Conservation (phyloP, 2,329 filamentous ascomycete species). For the Aureobasidium uvarum region DNA sequence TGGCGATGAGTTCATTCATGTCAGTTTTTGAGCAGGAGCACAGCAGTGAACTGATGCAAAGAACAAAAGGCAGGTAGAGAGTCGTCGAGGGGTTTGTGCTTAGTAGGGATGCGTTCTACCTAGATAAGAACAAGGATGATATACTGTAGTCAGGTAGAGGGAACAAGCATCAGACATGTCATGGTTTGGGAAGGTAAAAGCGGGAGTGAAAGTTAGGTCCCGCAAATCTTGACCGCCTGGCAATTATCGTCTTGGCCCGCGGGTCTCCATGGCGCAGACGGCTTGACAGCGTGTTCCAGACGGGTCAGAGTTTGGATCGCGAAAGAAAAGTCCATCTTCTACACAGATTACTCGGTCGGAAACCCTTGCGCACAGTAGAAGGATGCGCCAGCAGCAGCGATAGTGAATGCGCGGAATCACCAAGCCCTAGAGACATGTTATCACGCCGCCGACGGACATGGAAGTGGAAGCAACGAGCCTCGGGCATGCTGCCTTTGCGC, state of each 20-base stretch:
- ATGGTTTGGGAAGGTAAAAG: neutral
- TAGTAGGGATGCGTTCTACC: neutral
- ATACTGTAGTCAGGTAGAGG: neutral
- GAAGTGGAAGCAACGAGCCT: constrained; percentile 27
- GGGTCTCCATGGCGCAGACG: constrained; percentile 6
- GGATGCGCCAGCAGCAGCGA: constrained; percentile 1
- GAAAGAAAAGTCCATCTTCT: constrained; percentile 14
- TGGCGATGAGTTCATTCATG: neutral
- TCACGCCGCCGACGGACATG: constrained; percentile 21
- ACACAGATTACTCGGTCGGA: neutral
- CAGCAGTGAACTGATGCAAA: neutral
- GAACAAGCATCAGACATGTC: neutral
- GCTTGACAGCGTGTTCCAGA: constrained; percentile 15
- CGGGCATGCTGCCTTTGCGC: constrained; percentile 25
- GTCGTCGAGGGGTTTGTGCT: neutral
- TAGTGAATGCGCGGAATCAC: constrained; percentile 21
- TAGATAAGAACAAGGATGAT: neutral
- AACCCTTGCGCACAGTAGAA: constrained; percentile 9
- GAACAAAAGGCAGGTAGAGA: neutral
- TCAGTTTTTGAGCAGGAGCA: neutral
- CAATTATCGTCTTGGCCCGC: constrained; percentile 5
- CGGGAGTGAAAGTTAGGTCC: constrained; percentile 14
- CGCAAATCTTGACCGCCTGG: constrained; percentile 21
- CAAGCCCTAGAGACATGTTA: constrained; percentile 26
- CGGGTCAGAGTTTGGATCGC: constrained; percentile 20